Base-by-base conservation (phyloP, 805 yeast genomes). In the Aciculoconidium aculeatum region DNA sequence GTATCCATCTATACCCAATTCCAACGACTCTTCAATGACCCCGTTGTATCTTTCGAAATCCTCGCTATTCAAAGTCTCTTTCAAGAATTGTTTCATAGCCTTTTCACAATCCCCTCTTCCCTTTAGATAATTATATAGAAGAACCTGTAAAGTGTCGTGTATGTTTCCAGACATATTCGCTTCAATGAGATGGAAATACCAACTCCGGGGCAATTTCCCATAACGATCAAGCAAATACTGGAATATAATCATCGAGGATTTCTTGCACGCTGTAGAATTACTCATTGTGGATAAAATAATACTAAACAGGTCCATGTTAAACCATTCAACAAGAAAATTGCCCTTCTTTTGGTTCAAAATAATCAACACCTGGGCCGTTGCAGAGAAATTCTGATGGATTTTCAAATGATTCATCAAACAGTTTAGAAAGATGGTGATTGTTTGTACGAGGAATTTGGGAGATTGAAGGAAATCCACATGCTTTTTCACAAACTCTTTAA, bases 371-470 rank as follows among this genome's bases (percentile, higher is more conserved):
- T 41, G 37, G 1, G 47, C 40, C 4, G 53, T 34, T 1, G 59
- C 67, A 2, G 61, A 41, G 25, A 53, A 52, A 37, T 62, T 62
- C 30, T 59, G 65, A 39, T 52, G 49, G 11, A 51, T 28, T 17
- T 44, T 45, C 13, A 61, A 36, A 38, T 62, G 67, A 35, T 56
- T 51, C 19, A 65, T 39, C 2, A 61, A 15, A 31, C 68, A 60
- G 32, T 61, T 60, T 16, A 63, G 32, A 31, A 64, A 60, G 2
- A 51, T 25, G 3, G 30, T 39, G 9, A 49, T 36, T 9, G 59
- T 47, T 23, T 40, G 35, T 2, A 17, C 6, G 5, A 36, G 30
- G 19, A 32, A 39, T 3, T 42, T 23, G 2, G 17, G 7, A 8
- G 22, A 13, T 13, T 30, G 23, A 10, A 49, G 27, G 33, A 57